phyloP scores from a whole-genome alignment of 129 eudicot genomes.

The Mikania micrantha region DNA sequence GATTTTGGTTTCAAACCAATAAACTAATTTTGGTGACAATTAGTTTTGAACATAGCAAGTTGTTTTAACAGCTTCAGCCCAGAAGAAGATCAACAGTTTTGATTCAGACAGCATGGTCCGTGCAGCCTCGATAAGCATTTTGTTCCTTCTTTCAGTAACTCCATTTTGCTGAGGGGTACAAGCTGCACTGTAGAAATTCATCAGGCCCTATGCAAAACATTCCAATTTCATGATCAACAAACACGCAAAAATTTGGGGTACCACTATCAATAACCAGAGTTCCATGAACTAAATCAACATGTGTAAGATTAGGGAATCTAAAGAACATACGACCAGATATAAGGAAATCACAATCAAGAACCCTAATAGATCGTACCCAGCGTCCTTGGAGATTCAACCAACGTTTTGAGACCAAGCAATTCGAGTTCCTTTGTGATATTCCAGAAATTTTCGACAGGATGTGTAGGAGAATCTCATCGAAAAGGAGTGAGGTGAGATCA shows the following conservation, averaged over 20 bases:
- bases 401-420: constrained; percentile 63
- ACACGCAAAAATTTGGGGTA: constrained; percentile 15
- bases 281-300: constrained; percentile 49
- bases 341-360: constrained; percentile 69
- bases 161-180: too few relatives aligned
- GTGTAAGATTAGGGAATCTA: constrained; percentile 63
- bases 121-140: too few relatives aligned
- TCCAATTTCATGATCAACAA: constrained; percentile 29
- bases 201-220: constrained; percentile 31
- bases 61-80: too few relatives aligned
- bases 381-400: constrained; percentile 70
- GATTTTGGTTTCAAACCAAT: constrained; percentile 61
- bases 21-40: too few relatives aligned
- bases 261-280: constrained; percentile 30
- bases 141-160: too few relatives aligned
- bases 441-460: constrained; percentile 47
- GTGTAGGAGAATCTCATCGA: constrained; percentile 46
- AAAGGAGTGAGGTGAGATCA: constrained; percentile 51
- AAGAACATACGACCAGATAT: constrained; percentile 49
- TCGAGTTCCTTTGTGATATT: constrained; percentile 36
- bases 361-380: constrained; percentile 42
- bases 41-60: too few relatives aligned
- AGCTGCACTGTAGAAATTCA: constrained; percentile 11
- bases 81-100: too few relatives aligned
- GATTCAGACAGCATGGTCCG: too few relatives aligned